Evolutionary conservation across 2,329 filamentous ascomycete genomes (phyloP), one percentile per base, ranked within the genome.

Genomic region (Colletotrichum sp.): DNA sequence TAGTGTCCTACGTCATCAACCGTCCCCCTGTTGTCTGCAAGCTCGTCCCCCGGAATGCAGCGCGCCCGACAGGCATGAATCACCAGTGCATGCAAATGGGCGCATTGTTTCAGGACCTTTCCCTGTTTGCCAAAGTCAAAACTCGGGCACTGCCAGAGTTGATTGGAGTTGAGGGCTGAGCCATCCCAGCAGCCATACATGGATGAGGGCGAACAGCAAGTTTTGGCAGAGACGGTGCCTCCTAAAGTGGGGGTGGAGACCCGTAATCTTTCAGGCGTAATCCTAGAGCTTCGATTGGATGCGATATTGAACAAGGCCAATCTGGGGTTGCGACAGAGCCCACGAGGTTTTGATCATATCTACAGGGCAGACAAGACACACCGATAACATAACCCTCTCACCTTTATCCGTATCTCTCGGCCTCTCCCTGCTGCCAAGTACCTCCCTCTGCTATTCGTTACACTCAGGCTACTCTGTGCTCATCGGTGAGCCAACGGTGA

Each of bases 91-190:
- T 58, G 47, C 65, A 66, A 57, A 36, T 51, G 18, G 31, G 33
- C 61, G 24, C 12, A 36, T 21, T 13, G 70, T 66, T 70, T 70
- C 67, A 61, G 34, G 27, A 27, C 21, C 16, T 43, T 61, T 66
- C 67, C 71, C 36, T 72, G 70, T 31, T 72, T 58, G 55, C 54
- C 29, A 36, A 61, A 61, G 61, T 71, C 67, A 70, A 73, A 70
- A 31, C 15, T 36, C 71, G 57, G 31, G 43, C 24, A 36, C 57
- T 36, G 34, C 43, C n/a, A 47, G 16, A 16, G 43, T 63, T 74
- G 68, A 74, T 74, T 74, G 72, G 72, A 57, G 72, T 66, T 15
- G 6, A 8, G 27, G 29, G 47, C 64, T 54, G 36, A 55, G 31
- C 62, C 43, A 51, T 51, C 67, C 71, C 58, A 33, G 72, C 69